Evolutionary conservation across 139 green algal species (phyloP).

Genomic region (Chlamydomonas applanata): DNA sequence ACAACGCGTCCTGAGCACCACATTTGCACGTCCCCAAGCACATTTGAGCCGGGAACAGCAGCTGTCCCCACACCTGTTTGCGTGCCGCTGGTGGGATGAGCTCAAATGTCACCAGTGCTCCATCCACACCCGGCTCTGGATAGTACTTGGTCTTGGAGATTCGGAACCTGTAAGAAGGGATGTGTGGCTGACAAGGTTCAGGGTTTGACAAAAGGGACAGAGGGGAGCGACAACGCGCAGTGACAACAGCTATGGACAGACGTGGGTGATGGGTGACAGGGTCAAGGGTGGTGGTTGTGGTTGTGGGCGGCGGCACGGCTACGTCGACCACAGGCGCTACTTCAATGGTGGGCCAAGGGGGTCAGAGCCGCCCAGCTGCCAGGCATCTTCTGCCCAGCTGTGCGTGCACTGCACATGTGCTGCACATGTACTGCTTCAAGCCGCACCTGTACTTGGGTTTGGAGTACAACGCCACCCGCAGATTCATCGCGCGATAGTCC

Average conservation of each 20-base stretch:
- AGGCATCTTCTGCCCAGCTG: neutral
- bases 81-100: constrained; percentile 42
- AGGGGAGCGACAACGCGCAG: too few relatives aligned
- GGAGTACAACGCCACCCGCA: constrained; percentile 76
- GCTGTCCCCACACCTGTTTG: neutral
- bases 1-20: too few relatives aligned
- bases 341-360: too few relatives aligned
- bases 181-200: too few relatives aligned
- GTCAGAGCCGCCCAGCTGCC: neutral
- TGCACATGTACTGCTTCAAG: constrained; percentile 19
- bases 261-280: too few relatives aligned
- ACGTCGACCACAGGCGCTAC: too few relatives aligned
- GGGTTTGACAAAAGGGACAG: too few relatives aligned
- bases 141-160: constrained; percentile 70
- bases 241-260: too few relatives aligned
- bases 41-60: too few relatives aligned
- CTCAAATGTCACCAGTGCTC: constrained; percentile 75
- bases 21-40: too few relatives aligned
- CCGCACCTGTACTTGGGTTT: constrained; percentile 59
- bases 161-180: constrained; percentile 55
- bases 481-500: constrained; percentile 83
- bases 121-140: constrained; percentile 80
- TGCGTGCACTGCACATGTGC: neutral
- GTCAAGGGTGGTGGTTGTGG: too few relatives aligned
- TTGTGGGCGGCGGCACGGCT: too few relatives aligned